Conservation (phyloP, 192 early-diverging fungal genomes). For the Coemansia sp. region DNA sequence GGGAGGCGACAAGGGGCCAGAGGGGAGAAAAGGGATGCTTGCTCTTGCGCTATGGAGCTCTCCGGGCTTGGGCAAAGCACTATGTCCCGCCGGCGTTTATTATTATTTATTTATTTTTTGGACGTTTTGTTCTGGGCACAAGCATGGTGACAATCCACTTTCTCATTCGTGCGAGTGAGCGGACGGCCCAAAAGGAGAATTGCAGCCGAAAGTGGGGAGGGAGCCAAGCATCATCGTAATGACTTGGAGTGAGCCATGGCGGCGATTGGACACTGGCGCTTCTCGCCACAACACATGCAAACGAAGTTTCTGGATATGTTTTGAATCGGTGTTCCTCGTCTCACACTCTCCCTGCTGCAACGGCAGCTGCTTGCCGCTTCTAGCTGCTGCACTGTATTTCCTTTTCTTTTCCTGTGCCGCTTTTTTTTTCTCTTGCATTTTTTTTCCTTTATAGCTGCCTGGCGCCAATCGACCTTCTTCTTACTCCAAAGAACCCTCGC, state of each 20-base stretch:
- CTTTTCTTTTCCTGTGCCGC: no score
- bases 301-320: background rate
- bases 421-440: background rate
- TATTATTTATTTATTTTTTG: slow-evolving; percentile 10
- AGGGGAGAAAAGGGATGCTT: background rate
- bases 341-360: background rate
- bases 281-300: background rate
- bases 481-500: background rate
- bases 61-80: background rate
- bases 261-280: background rate
- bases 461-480: background rate
- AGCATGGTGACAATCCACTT: background rate
- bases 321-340: slow-evolving; percentile 3
- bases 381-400: background rate
- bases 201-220: background rate
- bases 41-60: slow-evolving; percentile 1
- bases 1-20: background rate
- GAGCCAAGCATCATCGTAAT: background rate
- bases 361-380: slow-evolving; percentile 1
- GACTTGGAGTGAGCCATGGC: background rate
- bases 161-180: background rate
- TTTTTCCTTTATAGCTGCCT: background rate
- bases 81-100: background rate
- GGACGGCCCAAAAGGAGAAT: background rate
- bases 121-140: background rate